A percentile compares a stretch with the other conserved stretches of the same genome.
Conservation (phyloP, 2,329 filamentous ascomycete genomes). For the Ceratocystis papillata region DNA sequence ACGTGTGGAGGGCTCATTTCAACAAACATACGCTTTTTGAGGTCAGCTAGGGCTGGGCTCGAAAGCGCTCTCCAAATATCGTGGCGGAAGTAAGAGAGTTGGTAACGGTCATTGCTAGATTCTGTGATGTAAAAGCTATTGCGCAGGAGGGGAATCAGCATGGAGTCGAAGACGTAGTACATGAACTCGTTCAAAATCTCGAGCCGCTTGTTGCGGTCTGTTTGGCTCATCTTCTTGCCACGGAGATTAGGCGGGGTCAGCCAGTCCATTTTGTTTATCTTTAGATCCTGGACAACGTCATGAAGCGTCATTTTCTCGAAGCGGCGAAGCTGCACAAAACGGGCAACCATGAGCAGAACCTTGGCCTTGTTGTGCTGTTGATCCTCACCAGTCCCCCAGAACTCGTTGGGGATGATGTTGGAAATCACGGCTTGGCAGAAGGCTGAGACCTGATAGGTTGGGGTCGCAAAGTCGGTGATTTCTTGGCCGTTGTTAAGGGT, state of each 20-base stretch:
- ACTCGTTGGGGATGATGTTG: constrained; percentile 60
- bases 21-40: constrained; percentile 68
- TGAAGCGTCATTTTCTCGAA: constrained; percentile 76
- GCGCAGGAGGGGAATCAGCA: constrained; percentile 75
- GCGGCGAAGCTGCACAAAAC: constrained; percentile 64
- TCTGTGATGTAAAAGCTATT: constrained; percentile 93
- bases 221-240: constrained; percentile 50
- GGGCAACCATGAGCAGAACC: constrained; percentile 60
- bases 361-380: constrained; percentile 48
- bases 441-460: constrained; percentile 60
- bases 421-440: constrained; percentile 71
- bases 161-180: constrained; percentile 87
- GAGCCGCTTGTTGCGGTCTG: constrained; percentile 62
- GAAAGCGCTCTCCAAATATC: constrained; percentile 75
- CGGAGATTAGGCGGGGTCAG: constrained; percentile 46
- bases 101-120: constrained; percentile 66
- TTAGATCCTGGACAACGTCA: constrained; percentile 54
- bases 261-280: constrained; percentile 65
- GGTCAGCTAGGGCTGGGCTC: constrained; percentile 55
- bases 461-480: constrained; percentile 58
- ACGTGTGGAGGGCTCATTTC: constrained; percentile 54
- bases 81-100: constrained; percentile 86
- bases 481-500: constrained; percentile 28
- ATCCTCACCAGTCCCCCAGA: constrained; percentile 55
- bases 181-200: constrained; percentile 77